phyloP scores from a whole-genome alignment of 192 early-diverging fungal species.

The Gonapodya prolifera region DNA sequence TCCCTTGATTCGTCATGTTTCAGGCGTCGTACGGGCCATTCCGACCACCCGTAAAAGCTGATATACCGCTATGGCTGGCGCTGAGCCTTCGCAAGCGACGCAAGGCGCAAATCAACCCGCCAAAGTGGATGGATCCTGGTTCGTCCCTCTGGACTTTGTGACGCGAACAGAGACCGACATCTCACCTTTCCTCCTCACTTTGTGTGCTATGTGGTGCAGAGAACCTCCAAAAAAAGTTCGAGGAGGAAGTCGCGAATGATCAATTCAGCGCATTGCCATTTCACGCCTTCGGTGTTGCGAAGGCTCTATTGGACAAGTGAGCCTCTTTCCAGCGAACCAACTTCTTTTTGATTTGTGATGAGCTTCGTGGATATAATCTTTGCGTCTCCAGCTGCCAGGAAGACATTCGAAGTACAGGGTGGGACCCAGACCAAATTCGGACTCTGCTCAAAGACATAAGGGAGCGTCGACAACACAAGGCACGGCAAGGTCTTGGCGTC shows the following conservation, averaged over 20 bases:
- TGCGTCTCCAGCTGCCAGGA: constrained; percentile 61
- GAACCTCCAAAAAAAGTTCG: constrained; percentile 41
- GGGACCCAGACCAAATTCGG: constrained; percentile 52
- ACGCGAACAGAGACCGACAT: neutral
- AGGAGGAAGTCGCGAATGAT: constrained; percentile 47
- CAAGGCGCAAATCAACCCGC: constrained; percentile 66
- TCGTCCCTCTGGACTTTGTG: constrained; percentile 5
- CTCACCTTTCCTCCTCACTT: neutral
- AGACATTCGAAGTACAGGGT: too few relatives aligned
- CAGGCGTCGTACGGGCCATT: constrained; percentile 69
- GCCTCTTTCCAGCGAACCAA: neutral
- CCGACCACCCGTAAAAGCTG: constrained; percentile 56
- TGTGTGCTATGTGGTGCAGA: constrained; percentile 23
- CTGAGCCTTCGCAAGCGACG: constrained; percentile 65
- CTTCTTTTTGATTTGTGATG: too few relatives aligned
- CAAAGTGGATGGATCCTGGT: constrained; percentile 70
- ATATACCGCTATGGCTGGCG: constrained; percentile 84
- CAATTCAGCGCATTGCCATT: constrained; percentile 62
- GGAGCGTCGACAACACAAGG: constrained; percentile 71
- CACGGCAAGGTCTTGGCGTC: constrained; percentile 47
- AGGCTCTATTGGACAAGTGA: constrained; percentile 63
- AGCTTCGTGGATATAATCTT: too few relatives aligned
- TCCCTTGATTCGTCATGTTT: neutral
- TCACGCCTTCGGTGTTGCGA: constrained; percentile 71
- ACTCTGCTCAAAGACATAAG: constrained; percentile 72